Evolutionary conservation across 2,329 filamentous ascomycete genomes (phyloP).

Genomic region (Talaromyces sp.): DNA sequence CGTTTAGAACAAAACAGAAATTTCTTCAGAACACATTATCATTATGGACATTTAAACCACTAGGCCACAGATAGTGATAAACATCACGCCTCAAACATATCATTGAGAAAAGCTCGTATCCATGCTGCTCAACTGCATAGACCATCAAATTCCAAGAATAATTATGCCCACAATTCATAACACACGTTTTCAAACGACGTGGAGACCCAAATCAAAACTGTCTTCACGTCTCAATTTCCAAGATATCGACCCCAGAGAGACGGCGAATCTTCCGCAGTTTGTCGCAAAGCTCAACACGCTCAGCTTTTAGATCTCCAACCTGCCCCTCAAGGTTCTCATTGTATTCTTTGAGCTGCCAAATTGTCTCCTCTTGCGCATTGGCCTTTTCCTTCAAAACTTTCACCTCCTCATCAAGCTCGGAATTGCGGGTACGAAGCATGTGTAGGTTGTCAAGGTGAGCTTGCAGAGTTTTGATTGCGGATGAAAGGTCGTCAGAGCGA

Average conservation of each 20-base stretch:
- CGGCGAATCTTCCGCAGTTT: background rate
- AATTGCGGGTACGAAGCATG: background rate
- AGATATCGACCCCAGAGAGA: background rate
- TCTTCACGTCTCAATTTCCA: background rate
- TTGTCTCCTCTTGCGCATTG: background rate
- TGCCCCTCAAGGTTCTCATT: slow-evolving; percentile 4
- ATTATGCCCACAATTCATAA: background rate
- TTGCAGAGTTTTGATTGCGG: background rate
- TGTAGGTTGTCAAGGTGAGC: background rate
- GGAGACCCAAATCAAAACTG: no score
- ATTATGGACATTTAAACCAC: background rate
- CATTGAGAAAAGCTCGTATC: background rate
- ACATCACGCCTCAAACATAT: no score
- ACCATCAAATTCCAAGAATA: background rate
- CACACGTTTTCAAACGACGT: background rate
- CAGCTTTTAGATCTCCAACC: background rate
- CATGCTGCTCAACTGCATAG: background rate
- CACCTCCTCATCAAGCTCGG: background rate
- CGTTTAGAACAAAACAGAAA: background rate
- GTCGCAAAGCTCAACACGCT: background rate
- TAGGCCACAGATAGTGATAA: background rate
- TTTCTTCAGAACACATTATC: background rate
- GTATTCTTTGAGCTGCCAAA: slow-evolving; percentile 8
- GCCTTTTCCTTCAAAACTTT: background rate
- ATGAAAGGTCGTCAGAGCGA: background rate